Evolutionary conservation across 139 green algal genomes (phyloP), one percentile per base, ranked within the genome.

Genomic region (Chlorella vulgaris): DNA sequence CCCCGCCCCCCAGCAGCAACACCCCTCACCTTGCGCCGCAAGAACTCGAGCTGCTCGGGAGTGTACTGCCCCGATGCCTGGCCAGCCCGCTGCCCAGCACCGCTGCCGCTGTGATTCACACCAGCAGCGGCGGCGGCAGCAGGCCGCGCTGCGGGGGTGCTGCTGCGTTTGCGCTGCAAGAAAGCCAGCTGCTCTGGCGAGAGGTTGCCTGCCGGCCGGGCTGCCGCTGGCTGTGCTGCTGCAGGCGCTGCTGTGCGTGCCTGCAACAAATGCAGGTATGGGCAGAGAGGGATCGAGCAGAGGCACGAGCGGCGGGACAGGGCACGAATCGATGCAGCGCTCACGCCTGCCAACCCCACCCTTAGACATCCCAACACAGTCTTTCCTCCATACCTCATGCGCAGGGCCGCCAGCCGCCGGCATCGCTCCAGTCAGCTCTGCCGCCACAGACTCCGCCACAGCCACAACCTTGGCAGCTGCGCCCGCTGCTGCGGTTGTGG

Each of bases 31-130:
- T 38, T 50, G 33, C 71, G 71, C 33, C 50, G 71, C 50, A 78
- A 33, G 71, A 78, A 78, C 33, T 67, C 71, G 1, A 78, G 71
- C 71, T 78, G 69, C 69, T 76, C 69, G 21, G 69, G 40, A 13
- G 69, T 50, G 66, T 74, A 74, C 22, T 24, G 50, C 38, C 47
- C 47, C 47, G 10, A 15, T 10, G 47, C 47, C 13, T 10, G 13
- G 47, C 13, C 47, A 55, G 47, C n/a, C n/a, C n/a, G n/a, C n/a
- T n/a, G n/a, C n/a, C n/a, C n/a, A n/a, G n/a, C n/a, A n/a, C 13
- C 13, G 47, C 47, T 15, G 47, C 47, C 47, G 47, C 47, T 10
- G 13, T 15, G 47, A 24, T 55, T 10, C 47, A 10, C 10, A 15
- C 47, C 47, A n/a, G 18, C 15, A n/a, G 55, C 55, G 55, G 55